A percentile compares a stretch with the other conserved stretches of the same genome.
Conservation (phyloP, 1,139 yeast species). For the Taiozyma onychis region DNA sequence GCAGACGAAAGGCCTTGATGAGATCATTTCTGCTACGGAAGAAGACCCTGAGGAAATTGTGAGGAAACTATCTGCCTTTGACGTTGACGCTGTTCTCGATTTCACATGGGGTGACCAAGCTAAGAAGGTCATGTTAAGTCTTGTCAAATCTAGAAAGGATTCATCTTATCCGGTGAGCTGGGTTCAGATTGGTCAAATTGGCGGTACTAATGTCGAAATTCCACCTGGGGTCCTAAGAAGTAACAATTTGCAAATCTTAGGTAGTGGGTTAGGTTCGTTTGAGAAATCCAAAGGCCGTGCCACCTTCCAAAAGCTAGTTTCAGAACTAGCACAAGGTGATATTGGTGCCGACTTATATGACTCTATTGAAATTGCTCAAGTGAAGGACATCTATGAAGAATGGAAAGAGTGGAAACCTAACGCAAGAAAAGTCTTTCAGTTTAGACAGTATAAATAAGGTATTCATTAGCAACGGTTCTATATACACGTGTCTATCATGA, state of each 20-base stretch:
- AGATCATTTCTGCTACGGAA: not conserved
- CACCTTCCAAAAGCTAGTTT: constrained; percentile 4
- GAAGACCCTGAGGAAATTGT: constrained; percentile 1
- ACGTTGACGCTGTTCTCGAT: constrained; percentile 8
- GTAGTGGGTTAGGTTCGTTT: constrained; percentile 26
- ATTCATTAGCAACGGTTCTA: not conserved
- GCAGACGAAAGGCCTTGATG: not conserved
- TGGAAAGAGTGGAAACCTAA: constrained; percentile 8
- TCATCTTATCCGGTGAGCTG: constrained; percentile 16
- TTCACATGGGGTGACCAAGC: constrained; percentile 10
- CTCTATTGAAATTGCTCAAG: not conserved
- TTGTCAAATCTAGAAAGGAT: constrained; percentile 5
- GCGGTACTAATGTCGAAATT: constrained; percentile 18
- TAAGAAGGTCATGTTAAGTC: not conserved
- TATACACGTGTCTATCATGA: not conserved
- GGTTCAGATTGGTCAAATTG: constrained; percentile 24
- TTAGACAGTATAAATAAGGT: not conserved
- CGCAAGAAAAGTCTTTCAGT: constrained; percentile 6
- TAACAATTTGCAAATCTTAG: constrained; percentile 22
- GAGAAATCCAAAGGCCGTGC: constrained; percentile 1
- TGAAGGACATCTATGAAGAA: constrained; percentile 3
- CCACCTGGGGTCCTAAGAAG: constrained; percentile 19
- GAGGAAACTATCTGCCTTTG: not conserved
- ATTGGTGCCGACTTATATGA: constrained; percentile 1
- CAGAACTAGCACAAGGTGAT: constrained; percentile 1